Conservation (phyloP, 2,329 filamentous ascomycete genomes). For the Pseudocercospora pini-densiflorae region DNA sequence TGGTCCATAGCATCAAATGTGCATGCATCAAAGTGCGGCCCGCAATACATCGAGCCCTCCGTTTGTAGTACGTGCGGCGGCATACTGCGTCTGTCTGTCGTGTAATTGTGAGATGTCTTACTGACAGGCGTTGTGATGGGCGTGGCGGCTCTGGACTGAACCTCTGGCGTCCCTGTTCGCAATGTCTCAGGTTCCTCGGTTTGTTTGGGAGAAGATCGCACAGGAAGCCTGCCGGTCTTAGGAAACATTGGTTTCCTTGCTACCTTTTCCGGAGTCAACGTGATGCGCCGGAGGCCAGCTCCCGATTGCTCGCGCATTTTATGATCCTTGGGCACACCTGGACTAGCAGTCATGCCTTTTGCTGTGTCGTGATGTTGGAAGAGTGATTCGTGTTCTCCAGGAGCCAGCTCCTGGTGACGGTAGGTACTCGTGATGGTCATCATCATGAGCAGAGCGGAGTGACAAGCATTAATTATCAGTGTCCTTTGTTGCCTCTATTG, state of each 20-base stretch:
- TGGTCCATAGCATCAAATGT: constrained; percentile 19
- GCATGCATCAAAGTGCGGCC: constrained; percentile 19
- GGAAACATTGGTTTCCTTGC: not conserved
- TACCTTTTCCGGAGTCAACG: not conserved
- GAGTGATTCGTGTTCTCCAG: not conserved
- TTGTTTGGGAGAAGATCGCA: not conserved
- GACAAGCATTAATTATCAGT: not conserved
- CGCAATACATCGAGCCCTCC: constrained; percentile 5
- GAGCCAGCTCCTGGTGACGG: not conserved
- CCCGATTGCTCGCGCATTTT: not conserved
- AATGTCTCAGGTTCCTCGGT: not conserved
- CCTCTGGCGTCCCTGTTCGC: constrained; percentile 2
- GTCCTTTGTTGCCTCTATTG: constrained; percentile 5
- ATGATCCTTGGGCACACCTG: not conserved
- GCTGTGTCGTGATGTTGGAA: not conserved
- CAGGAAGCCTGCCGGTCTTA: not conserved
- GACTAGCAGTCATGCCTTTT: not conserved
- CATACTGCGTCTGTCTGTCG: not conserved
- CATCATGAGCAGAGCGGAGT: not conserved
- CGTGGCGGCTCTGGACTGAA: not conserved
- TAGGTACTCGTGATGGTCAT: not conserved
- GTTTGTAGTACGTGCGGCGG: not conserved
- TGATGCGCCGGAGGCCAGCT: not conserved
- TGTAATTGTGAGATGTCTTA: not conserved
- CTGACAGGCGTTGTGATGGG: not conserved